Conservation (phyloP, 768 basidiomycete species). For the Boletus rubropictus region DNA sequence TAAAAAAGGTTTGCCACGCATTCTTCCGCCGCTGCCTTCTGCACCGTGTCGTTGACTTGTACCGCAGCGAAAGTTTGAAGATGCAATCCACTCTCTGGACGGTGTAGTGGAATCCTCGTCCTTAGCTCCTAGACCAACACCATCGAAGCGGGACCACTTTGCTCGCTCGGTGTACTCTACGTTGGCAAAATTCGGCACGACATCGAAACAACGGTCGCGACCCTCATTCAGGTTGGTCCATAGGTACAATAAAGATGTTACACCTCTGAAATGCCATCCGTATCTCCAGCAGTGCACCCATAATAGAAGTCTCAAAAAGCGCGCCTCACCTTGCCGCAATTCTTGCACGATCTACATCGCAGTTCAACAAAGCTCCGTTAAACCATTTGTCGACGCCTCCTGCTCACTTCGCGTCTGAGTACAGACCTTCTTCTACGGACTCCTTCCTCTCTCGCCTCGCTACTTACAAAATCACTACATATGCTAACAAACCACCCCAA, state of each 20-base stretch:
- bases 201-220: constrained; percentile 40
- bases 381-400: constrained; percentile 31
- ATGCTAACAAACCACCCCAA: constrained; percentile 66
- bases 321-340: constrained; percentile 71
- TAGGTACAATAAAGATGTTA: not conserved
- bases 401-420: constrained; percentile 45
- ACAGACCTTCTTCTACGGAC: constrained; percentile 70
- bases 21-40: not conserved
- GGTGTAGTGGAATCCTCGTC: constrained; percentile 46
- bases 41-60: not conserved
- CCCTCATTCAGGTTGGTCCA: constrained; percentile 24
- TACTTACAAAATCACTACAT: constrained; percentile 76
- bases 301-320: constrained; percentile 42
- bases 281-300: constrained; percentile 3
- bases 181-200: constrained; percentile 71
- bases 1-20: constrained; percentile 39
- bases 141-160: constrained; percentile 50
- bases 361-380: constrained; percentile 44
- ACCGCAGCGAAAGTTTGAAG: constrained; percentile 70
- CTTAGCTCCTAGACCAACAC: constrained; percentile 26
- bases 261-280: constrained; percentile 2
- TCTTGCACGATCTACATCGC: constrained; percentile 57
- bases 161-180: constrained; percentile 69
- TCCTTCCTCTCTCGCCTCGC: constrained; percentile 70
- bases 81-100: constrained; percentile 70